These are phyloP conservation scores for Whalleya microplaca DNA, from an alignment of 2,329 filamentous ascomycete genomes.

Conservation along the genomic window DNA sequence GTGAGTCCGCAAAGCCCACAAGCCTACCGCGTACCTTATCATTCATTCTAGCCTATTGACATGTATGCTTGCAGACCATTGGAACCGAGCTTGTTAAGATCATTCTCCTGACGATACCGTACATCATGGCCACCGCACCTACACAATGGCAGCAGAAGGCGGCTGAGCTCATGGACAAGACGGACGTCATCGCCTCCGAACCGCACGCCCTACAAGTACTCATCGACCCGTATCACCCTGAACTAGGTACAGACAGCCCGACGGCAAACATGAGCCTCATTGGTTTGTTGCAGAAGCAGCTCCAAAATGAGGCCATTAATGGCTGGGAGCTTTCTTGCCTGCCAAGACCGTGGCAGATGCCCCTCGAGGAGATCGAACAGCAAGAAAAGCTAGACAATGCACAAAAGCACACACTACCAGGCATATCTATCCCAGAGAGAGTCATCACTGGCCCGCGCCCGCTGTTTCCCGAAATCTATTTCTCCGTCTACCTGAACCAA, in stretches of 20 bases:
- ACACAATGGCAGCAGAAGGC: constrained; percentile 74
- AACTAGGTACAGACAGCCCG: constrained; percentile 64
- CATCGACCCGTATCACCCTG: constrained; percentile 80
- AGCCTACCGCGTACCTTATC: background rate
- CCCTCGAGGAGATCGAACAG: constrained; percentile 62
- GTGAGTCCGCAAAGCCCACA: constrained; percentile 54
- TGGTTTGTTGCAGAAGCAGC: constrained; percentile 81
- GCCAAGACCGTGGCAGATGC: constrained; percentile 70
- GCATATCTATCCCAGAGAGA: constrained; percentile 73
- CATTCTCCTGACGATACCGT: constrained; percentile 92
- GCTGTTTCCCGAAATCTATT: constrained; percentile 90
- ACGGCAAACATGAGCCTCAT: constrained; percentile 72
- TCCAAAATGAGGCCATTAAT: constrained; percentile 74
- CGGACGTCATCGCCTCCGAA: constrained; percentile 89
- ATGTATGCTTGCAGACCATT: constrained; percentile 52
- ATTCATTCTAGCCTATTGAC: background rate
- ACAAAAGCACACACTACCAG: constrained; percentile 77
- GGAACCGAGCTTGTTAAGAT: constrained; percentile 93
- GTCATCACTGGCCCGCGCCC: constrained; percentile 75
- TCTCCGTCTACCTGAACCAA: constrained; percentile 88
- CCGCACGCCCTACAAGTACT: constrained; percentile 82
- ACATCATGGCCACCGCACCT: constrained; percentile 77
- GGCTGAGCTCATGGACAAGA: constrained; percentile 83
- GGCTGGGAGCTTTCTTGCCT: constrained; percentile 76
- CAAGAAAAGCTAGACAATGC: constrained; percentile 62